Percentiles rank a stretch among this genome's conserved stretches.
These are phyloP conservation scores for Chenopodium formosanum DNA, from an alignment of 148 eudicot genomes.

Conservation along the genomic window DNA sequence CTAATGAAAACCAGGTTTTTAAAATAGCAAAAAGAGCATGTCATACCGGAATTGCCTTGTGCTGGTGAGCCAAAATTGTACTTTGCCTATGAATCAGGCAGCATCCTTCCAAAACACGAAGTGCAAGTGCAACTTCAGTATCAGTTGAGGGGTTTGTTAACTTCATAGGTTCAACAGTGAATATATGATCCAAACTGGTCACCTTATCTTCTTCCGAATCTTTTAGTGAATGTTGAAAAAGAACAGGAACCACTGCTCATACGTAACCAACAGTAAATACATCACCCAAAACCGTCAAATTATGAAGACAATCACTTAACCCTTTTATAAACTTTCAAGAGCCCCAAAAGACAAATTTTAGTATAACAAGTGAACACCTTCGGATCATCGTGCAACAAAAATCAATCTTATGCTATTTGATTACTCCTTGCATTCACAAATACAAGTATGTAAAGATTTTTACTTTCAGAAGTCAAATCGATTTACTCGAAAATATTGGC, in stretches of 20 bases:
- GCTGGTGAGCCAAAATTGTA: constrained; percentile 73
- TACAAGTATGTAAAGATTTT: too few relatives aligned
- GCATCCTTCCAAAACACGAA: constrained; percentile 94
- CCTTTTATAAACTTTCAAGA: neutral
- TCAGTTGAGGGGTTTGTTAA: constrained; percentile 75
- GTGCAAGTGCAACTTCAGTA: constrained; percentile 90
- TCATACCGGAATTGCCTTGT: constrained; percentile 74
- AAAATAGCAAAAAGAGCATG: neutral
- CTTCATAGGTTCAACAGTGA: constrained; percentile 79
- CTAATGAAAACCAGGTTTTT: neutral
- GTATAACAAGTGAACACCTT: neutral
- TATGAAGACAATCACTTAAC: neutral
- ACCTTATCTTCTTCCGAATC: constrained; percentile 82
- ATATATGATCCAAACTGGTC: constrained; percentile 65
- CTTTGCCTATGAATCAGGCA: constrained; percentile 83
- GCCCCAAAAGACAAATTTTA: neutral
- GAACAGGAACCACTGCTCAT: constrained; percentile 79
- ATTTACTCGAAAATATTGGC: neutral
- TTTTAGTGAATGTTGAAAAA: constrained; percentile 76
- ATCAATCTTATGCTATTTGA: too few relatives aligned
- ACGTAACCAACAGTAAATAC: neutral
- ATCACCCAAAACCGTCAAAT: neutral
- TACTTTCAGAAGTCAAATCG: neutral
- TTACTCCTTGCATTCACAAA: neutral
- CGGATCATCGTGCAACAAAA: too few relatives aligned